Evolutionary conservation across 495 filamentous ascomycete species (phyloP), one percentile per base, ranked within the genome.

Genomic region (Apiosordaria backusii): DNA sequence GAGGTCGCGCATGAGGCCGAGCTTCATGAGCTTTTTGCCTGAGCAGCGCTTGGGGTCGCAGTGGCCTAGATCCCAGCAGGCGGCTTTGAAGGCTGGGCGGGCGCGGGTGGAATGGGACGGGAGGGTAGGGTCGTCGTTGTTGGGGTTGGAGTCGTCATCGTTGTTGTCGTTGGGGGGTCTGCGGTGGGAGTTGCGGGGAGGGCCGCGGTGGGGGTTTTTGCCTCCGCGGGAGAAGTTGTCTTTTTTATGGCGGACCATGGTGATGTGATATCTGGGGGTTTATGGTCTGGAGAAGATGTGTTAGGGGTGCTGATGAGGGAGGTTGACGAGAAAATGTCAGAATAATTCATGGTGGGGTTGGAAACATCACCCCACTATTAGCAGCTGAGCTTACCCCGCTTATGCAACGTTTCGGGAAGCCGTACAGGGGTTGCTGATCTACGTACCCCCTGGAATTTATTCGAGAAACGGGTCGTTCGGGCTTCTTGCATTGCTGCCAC

Each of bases 1-100:
- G 57, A 99, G 87, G 77, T 96, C 91, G 64, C 95, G 88, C 94
- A 99, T 97, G 63, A 97, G 77, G 1, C 94, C 93, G 27, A 96
- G 85, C 70, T 90, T 86, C 83, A 98, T 96, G 50, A 99, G 83
- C 62, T 90, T 86, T 80, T 99, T 97, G 16, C 95, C 95, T 0
- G 94, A 97, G 77, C 95, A 99, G 70, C 96, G 83, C 76, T 98
- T 97, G 7, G 93, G 93, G 76, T 99, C 95, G 80, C 95, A 99
- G 76, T 99, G 95, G 59, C 92, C 92, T 45, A 99, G 81, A 76
- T 99, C 95, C 95, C 95, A 99, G 74, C 94, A 97, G 45, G 94
- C 95, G 57, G 95, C 96, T 81, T 90, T 92, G 84, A 91, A 96
- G 16, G 86, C 75, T 29, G 91, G 75, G 50, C 67, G 63, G 23